Evolutionary conservation across 805 yeast genomes (phyloP), one percentile per base, ranked within the genome.

Genomic region (Candida ascalaphidarum): DNA sequence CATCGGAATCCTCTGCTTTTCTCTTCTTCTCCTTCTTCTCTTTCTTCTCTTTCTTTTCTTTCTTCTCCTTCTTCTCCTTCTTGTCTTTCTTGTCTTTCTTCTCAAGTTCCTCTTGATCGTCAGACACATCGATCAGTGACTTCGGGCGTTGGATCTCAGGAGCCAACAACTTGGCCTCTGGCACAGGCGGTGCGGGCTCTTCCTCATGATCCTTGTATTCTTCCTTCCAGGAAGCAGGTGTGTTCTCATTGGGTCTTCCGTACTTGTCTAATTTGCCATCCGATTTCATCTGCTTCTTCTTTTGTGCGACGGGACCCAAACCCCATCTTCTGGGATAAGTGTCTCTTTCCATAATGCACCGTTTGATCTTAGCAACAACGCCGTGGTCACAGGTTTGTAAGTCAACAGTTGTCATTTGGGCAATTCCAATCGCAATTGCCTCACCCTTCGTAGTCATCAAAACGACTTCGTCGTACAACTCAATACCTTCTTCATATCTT

Each of bases 251-350:
- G 39, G 68, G 70, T 67, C 95, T 80, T 40, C 98, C 98, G 52
- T 64, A 92, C 64, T 89, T 84, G 70, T 92, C 98, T 52, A 92
- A 77, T 65, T 92, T 89, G 51, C 97, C 98, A 42, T 82, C 95
- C 30, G 94, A 81, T 74, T 88, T 89, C 72, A 92, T 68, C 70
- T 89, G 95, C 74, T 92, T 92, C 82, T 92, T 92, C 80, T 86
- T 86, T 63, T 83, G 85, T 36, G 98, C 97, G 55, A 88, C 84
- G 48, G 98, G 98, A 48, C 98, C 98, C 47, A 92, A 68, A 38
- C 98, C 98, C 98, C 98, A 92, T 74, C 96, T 81, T 74, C 98
- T 82, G 65, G 98, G 98, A 62, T 92, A 92, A 29, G 95, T 76
- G 60, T 92, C 98, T 69, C 98, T 81, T 69, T 92, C 98, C 98